Conservation (phyloP, 345 rosid species). For the Eucalyptus camaldulensis region DNA sequence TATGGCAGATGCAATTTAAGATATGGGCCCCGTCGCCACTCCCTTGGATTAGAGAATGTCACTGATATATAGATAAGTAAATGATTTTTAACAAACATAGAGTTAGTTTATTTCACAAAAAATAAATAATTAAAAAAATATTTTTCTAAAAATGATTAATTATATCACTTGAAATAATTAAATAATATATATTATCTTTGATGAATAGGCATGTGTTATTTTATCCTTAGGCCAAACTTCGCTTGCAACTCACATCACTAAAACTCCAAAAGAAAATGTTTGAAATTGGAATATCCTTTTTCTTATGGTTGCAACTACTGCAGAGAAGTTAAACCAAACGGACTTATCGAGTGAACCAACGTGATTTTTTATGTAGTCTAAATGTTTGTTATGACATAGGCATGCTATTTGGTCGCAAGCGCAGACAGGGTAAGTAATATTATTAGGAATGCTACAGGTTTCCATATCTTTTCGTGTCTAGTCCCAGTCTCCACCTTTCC, state of each 20-base stretch:
- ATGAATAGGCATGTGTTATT: neutral
- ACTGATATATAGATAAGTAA: neutral
- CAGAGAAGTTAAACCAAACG: neutral
- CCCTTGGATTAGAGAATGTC: neutral
- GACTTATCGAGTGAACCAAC: neutral
- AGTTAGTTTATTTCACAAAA: fast-evolving
- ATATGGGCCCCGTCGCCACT: neutral
- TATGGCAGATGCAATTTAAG: neutral
- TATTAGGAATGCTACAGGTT: neutral
- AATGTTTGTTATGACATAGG: neutral
- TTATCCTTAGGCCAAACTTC: neutral
- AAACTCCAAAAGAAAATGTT: neutral
- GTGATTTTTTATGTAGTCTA: neutral
- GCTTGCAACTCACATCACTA: neutral
- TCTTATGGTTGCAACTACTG: neutral
- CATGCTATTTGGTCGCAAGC: neutral
- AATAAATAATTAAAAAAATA: neutral
- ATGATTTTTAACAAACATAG: no score
- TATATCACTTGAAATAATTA: neutral
- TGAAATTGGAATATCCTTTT: neutral
- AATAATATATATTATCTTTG: neutral
- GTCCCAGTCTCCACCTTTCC: neutral
- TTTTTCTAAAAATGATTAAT: neutral
- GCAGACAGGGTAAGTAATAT: neutral
- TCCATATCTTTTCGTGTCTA: neutral